Conservation (phyloP, 805 yeast species). For the Groenewaldozyma tartarivorans region DNA sequence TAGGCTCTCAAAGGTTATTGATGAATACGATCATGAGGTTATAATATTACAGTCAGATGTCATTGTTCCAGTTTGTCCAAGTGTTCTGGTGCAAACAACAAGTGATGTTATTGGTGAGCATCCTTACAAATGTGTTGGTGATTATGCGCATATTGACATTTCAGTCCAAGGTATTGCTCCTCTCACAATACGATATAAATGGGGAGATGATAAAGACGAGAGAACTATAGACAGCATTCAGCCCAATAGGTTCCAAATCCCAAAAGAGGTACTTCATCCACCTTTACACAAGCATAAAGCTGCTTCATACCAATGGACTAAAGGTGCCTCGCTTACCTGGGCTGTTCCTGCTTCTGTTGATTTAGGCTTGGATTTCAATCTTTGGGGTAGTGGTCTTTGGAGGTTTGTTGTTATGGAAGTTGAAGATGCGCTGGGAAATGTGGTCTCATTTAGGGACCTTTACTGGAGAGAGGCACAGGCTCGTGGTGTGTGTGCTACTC, state of each 20-base stretch:
- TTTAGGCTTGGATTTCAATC: conserved; percentile 35
- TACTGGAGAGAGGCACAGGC: conserved; percentile 18
- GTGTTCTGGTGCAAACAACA: neutral
- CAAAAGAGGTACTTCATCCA: conserved; percentile 13
- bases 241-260: conserved; percentile 38
- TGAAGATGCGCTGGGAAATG: conserved; percentile 60
- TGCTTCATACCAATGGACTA: conserved; percentile 4
- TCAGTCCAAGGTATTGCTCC: conserved; percentile 74
- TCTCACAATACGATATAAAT: conserved; percentile 42
- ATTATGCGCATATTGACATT: conserved; percentile 42
- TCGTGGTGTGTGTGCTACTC: conserved; percentile 34
- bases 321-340: conserved; percentile 22
- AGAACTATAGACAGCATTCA: conserved; percentile 37
- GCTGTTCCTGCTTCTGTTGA: conserved; percentile 31
- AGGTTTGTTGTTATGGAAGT: conserved; percentile 48
- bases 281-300: too few species aligned
- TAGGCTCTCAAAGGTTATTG: conserved; percentile 56
- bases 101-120: conserved; percentile 30
- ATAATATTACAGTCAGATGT: conserved; percentile 54
- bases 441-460: conserved; percentile 26
- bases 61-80: conserved; percentile 29
- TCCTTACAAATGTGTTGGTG: conserved; percentile 74
- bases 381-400: conserved; percentile 42
- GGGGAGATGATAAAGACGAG: conserved; percentile 31
- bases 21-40: conserved; percentile 47